These are phyloP conservation scores for Talaromyces nanjingensis DNA, from an alignment of 495 filamentous ascomycete genomes.

Conservation along the genomic window DNA sequence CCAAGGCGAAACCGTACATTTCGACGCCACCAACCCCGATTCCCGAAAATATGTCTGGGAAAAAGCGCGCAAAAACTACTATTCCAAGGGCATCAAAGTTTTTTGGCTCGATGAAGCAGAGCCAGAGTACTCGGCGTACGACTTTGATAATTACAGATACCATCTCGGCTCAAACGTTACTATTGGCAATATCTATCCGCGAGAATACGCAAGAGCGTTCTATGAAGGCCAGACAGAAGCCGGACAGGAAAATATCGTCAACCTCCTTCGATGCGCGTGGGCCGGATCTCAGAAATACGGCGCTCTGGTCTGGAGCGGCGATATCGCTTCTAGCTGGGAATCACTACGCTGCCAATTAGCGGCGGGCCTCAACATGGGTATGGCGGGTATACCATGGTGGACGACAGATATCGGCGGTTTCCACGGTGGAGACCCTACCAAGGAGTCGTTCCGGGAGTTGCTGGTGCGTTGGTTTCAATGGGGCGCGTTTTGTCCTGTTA, in stretches of 20 bases:
- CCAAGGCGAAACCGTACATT: slow-evolving; percentile 47
- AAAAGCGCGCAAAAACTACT: slow-evolving; percentile 48
- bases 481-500: slow-evolving; percentile 54
- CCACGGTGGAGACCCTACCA: slow-evolving; percentile 47
- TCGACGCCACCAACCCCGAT: slow-evolving; percentile 48
- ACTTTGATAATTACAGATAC: slow-evolving; percentile 55
- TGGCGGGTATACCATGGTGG: slow-evolving; percentile 53
- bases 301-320: slow-evolving; percentile 53
- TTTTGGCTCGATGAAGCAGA: slow-evolving; percentile 60
- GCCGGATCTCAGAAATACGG: slow-evolving; percentile 53
- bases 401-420: slow-evolving; percentile 57
- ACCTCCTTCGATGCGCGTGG: slow-evolving; percentile 53
- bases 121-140: slow-evolving; percentile 51
- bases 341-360: slow-evolving; percentile 49
- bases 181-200: slow-evolving; percentile 50
- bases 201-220: slow-evolving; percentile 47
- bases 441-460: slow-evolving; percentile 47
- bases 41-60: slow-evolving; percentile 47
- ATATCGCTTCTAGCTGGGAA: slow-evolving; percentile 49
- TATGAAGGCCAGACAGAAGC: slow-evolving; percentile 46
- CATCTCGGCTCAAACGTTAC: slow-evolving; percentile 42
- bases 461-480: slow-evolving; percentile 58
- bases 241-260: slow-evolving; percentile 45
- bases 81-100: slow-evolving; percentile 46
- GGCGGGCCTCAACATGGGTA: slow-evolving; percentile 51